Evolutionary conservation across 176 grass and related monocot genomes (phyloP).

Genomic region (Aegilops tauschii): DNA sequence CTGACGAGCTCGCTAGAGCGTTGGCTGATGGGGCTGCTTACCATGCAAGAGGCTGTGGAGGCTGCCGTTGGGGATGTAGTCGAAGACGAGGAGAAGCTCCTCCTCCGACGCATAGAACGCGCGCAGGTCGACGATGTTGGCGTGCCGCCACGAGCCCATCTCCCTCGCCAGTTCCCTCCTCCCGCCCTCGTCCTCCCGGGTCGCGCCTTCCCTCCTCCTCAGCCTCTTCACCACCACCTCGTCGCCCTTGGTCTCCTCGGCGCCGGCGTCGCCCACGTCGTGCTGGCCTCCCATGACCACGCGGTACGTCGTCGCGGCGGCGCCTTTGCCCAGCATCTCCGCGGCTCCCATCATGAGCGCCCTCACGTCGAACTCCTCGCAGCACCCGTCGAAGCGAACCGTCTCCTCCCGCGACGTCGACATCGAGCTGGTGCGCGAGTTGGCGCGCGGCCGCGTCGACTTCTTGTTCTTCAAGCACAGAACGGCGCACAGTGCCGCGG

Average conservation of each 20-base stretch:
- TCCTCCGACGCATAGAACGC: slow-evolving; percentile 60
- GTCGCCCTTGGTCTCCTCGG: slow-evolving; percentile 44
- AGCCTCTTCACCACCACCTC: slow-evolving; percentile 65
- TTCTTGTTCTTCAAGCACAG: slow-evolving; percentile 49
- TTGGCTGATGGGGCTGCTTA: slow-evolving; percentile 7
- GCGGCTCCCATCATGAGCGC: slow-evolving; percentile 81
- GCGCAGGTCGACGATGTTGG: slow-evolving; percentile 62
- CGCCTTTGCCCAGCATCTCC: slow-evolving; percentile 84
- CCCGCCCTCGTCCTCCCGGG: slow-evolving; percentile 40
- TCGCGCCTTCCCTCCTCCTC: slow-evolving; percentile 38
- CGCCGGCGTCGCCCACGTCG: background rate
- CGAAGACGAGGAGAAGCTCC: slow-evolving; percentile 89
- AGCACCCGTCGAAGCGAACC: slow-evolving; percentile 74
- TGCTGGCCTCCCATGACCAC: slow-evolving; percentile 55
- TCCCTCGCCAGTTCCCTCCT: slow-evolving; percentile 52
- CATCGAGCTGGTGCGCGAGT: slow-evolving; percentile 10
- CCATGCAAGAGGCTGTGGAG: slow-evolving; percentile 73
- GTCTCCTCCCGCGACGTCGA: slow-evolving; percentile 43
- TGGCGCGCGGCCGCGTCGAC: background rate
- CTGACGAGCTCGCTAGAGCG: background rate
- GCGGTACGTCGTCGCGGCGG: slow-evolving; percentile 73
- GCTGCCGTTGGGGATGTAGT: slow-evolving; percentile 70
- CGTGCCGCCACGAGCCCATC: slow-evolving; percentile 79
- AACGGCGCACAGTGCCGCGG: slow-evolving; percentile 22
- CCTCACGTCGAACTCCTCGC: slow-evolving; percentile 57